Evolutionary conservation across 2,329 filamentous ascomycete genomes (phyloP).

Genomic region (Fusarium clavum): DNA sequence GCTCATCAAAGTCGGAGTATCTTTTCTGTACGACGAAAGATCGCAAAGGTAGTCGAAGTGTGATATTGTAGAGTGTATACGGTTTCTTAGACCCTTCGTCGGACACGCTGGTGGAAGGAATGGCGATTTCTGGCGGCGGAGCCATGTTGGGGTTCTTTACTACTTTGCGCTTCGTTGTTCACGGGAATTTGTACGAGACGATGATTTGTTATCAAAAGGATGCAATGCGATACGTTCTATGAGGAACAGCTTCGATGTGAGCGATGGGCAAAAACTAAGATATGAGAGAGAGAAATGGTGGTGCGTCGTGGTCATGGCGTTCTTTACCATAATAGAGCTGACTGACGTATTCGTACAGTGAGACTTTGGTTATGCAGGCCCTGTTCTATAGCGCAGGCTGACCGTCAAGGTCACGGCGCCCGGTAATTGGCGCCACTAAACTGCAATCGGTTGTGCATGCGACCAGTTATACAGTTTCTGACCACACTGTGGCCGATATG

Average conservation of each 20-base stretch:
- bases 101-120: constrained; percentile 72
- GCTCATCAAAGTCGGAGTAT: constrained; percentile 80
- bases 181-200: not conserved
- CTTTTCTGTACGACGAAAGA: constrained; percentile 82
- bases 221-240: not conserved
- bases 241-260: not conserved
- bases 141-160: constrained; percentile 60
- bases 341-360: constrained; percentile 40
- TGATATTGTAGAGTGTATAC: constrained; percentile 83
- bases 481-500: not conserved
- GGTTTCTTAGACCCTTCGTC: constrained; percentile 67
- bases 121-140: constrained; percentile 74
- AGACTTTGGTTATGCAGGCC: constrained; percentile 13
- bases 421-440: constrained; percentile 22
- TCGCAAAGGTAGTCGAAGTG: constrained; percentile 78
- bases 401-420: constrained; percentile 28
- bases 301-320: constrained; percentile 38
- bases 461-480: constrained; percentile 1
- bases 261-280: constrained; percentile 9
- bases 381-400: constrained; percentile 19
- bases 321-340: not conserved
- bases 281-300: constrained; percentile 26
- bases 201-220: not conserved
- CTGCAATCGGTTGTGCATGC: constrained; percentile 30
- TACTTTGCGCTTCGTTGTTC: not conserved